These are phyloP conservation scores for Hypholoma sublateritium DNA, from an alignment of 768 basidiomycete genomes.

Conservation along the genomic window DNA sequence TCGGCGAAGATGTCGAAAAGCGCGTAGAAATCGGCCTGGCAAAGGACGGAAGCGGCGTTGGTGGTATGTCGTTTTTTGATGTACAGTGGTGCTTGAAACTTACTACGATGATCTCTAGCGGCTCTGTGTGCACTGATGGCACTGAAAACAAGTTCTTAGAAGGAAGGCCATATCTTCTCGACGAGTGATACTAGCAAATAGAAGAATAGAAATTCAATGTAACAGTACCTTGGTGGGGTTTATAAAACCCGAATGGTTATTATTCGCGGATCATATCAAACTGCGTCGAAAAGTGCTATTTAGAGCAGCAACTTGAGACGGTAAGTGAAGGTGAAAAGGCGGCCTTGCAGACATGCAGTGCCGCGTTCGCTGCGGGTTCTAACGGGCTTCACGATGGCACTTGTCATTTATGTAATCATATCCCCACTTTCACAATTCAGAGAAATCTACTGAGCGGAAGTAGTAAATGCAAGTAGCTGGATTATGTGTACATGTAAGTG, in stretches of 20 bases:
- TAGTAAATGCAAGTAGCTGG: no score
- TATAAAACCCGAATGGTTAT: neutral
- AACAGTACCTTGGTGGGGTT: conserved; percentile 2
- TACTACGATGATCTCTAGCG: conserved; percentile 43
- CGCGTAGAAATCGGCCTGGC: conserved; percentile 87
- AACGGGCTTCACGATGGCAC: no score
- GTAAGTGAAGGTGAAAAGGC: no score
- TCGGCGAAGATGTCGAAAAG: conserved; percentile 81
- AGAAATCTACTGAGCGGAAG: no score
- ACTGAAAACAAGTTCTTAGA: conserved; percentile 42
- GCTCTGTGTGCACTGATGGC: conserved; percentile 87
- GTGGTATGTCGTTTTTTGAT: conserved; percentile 59
- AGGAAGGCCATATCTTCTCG: neutral
- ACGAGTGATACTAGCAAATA: neutral
- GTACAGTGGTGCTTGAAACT: conserved; percentile 6
- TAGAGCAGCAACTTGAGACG: neutral
- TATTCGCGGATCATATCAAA: neutral
- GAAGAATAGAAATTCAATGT: neutral
- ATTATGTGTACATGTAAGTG: no score
- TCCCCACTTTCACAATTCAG: no score
- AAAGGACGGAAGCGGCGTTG: conserved; percentile 96
- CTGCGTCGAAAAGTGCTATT: neutral
- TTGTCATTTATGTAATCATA: no score
- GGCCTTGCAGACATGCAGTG: no score
- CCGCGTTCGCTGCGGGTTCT: no score